Conservation (phyloP, 179 eudicot species). For the Carnegiea gigantea region DNA sequence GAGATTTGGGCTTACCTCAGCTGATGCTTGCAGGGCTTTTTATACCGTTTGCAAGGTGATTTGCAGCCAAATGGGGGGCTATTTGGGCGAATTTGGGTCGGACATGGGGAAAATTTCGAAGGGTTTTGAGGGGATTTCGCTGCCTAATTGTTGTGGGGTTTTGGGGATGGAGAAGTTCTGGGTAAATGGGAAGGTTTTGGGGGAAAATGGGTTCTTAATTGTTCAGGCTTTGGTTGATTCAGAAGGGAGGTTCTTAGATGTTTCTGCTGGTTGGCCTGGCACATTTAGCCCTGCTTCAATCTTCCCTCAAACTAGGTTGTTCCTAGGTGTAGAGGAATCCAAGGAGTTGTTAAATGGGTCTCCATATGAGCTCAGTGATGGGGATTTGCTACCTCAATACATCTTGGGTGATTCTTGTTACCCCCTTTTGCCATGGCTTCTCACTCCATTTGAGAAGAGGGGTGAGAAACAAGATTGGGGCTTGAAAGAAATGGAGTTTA, state of each 20-base stretch:
- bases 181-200: slow-evolving; percentile 46
- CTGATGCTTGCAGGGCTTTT: slow-evolving; percentile 57
- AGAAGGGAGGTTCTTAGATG: slow-evolving; percentile 80
- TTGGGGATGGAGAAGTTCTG: slow-evolving; percentile 60
- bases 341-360: slow-evolving; percentile 65
- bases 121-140: slow-evolving; percentile 66
- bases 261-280: slow-evolving; percentile 94
- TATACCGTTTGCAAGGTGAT: slow-evolving; percentile 65
- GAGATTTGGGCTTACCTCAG: slow-evolving; percentile 45
- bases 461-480: slow-evolving; percentile 30
- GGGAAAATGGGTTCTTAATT: slow-evolving; percentile 57
- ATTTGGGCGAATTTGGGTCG: slow-evolving; percentile 44
- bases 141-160: slow-evolving; percentile 80
- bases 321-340: slow-evolving; percentile 47
- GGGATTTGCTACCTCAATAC: slow-evolving; percentile 66
- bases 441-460: slow-evolving; percentile 53
- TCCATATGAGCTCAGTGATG: slow-evolving; percentile 45
- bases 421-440: slow-evolving; percentile 79
- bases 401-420: slow-evolving; percentile 71
- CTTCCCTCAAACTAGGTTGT: slow-evolving; percentile 53
- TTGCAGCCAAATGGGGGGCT: slow-evolving; percentile 49
- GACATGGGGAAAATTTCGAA: slow-evolving; percentile 46
- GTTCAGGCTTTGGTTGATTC: slow-evolving; percentile 87
- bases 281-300: slow-evolving; percentile 46
- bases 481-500: slow-evolving; percentile 45